phyloP scores from a whole-genome alignment of 2,329 filamentous ascomycete species.

The Aspergillus versicolor region DNA sequence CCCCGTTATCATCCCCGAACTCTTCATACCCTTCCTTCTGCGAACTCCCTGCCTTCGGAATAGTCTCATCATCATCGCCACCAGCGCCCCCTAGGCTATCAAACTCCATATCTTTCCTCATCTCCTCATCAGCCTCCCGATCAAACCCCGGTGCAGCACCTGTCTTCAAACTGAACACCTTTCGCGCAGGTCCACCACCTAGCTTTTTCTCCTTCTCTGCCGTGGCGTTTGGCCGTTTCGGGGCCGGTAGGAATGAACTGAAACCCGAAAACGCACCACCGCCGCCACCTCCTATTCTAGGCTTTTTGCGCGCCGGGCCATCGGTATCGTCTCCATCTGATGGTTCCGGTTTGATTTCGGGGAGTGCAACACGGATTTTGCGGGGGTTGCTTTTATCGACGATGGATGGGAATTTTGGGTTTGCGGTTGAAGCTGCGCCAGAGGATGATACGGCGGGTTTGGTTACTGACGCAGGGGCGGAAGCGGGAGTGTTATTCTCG shows the following conservation, averaged over 20 bases:
- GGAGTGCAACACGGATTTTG: conserved; percentile 80
- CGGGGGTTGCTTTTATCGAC: conserved; percentile 77
- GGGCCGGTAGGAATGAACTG: conserved; percentile 81
- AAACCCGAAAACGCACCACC: conserved; percentile 75
- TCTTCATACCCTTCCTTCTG: conserved; percentile 12
- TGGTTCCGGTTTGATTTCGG: conserved; percentile 51
- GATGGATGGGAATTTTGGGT: conserved; percentile 53
- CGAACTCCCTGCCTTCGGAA: conserved; percentile 26
- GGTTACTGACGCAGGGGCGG: conserved; percentile 2
- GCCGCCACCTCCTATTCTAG: conserved; percentile 62
- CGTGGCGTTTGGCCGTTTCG: conserved; percentile 57
- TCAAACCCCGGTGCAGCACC: conserved; percentile 80
- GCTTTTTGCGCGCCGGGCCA: conserved; percentile 69
- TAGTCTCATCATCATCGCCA: conserved; percentile 29
- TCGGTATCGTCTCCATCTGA: conserved; percentile 39
- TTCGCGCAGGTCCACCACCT: conserved; percentile 43
- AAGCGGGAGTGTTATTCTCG: conserved; percentile 28
- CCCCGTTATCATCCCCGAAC: not conserved
- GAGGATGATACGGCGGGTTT: conserved; percentile 22
- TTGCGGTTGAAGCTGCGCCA: conserved; percentile 44
- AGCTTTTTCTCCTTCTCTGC: conserved; percentile 29
- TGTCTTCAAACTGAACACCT: conserved; percentile 74
- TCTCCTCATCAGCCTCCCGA: conserved; percentile 53
- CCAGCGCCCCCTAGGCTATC: conserved; percentile 15
- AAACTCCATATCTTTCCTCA: conserved; percentile 28